Evolutionary conservation across 495 filamentous ascomycete species (phyloP).

Genomic region (Schizothecium vesticola): DNA sequence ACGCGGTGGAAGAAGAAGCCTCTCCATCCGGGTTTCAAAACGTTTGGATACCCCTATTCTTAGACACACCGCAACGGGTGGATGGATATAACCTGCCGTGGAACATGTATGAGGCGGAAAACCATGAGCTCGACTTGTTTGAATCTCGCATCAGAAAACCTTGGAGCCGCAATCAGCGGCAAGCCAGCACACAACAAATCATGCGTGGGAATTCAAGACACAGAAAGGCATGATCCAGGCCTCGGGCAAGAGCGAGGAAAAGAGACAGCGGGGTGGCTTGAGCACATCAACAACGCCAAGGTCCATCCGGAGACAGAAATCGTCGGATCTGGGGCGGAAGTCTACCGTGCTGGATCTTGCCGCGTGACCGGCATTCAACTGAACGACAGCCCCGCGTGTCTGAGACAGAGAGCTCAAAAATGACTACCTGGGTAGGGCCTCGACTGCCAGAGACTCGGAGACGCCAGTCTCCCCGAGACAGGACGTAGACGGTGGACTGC

Average conservation of each 20-base stretch:
- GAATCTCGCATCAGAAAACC: background rate
- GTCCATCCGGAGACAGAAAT: background rate
- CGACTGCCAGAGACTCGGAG: background rate
- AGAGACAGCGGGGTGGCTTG: background rate
- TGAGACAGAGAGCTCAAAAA: background rate
- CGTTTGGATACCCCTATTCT: slow-evolving; percentile 7
- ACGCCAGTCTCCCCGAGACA: background rate
- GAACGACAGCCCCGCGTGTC: background rate
- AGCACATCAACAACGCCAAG: background rate
- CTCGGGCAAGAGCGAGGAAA: background rate
- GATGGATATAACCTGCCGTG: slow-evolving; percentile 1
- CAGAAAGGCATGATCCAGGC: background rate
- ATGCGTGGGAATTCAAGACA: background rate
- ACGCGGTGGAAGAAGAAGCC: background rate
- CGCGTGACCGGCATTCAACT: background rate
- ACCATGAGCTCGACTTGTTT: background rate
- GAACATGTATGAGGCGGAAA: background rate
- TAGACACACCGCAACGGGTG: background rate
- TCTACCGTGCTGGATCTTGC: background rate
- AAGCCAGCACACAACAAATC: background rate
- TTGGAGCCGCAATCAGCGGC: background rate
- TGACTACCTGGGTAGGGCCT: background rate
- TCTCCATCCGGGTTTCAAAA: slow-evolving; percentile 8
- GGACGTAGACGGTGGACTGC: background rate
- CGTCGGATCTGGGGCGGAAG: background rate